Evolutionary conservation across 2,329 filamentous ascomycete species (phyloP), one percentile per base, ranked within the genome.

Genomic region (Penicillium rolfsii): DNA sequence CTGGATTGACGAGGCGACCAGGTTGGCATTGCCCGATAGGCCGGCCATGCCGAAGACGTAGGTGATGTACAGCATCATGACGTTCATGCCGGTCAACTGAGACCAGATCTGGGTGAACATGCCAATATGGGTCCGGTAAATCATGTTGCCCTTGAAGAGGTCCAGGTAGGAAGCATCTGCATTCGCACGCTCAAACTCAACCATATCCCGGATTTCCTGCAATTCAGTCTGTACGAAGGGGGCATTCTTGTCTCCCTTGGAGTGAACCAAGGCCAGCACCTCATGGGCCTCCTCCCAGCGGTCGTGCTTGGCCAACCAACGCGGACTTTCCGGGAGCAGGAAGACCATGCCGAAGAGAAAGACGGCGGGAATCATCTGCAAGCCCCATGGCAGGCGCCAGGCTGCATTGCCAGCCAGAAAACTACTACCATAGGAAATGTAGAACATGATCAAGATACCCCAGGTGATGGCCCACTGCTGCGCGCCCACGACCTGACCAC

Each of bases 401-500:
- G 86, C 83, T 5, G 83, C 80, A 0, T 82, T 74, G 3, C 85
- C 84, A 0, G 80, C 70, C 63, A 91, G 84, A 71, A 83, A 87
- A 58, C 84, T 86, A 73, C 84, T 86, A 24, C 87, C 89, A 69
- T 77, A 78, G 24, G 84, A 83, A 73, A 90, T 84, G 71, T 75
- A 88, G 78, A 89, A 89, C 85, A 89, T 89, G 76, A 89, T 87
- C 64, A 89, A 71, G 64, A 89, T 89, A 65, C 85, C 87, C 83
- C 83, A 90, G 65, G 89, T 90, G 61, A 93, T 91, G 24, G 89
- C 87, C 81, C 88, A 89, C 73, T 92, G 89, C 73, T 92, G 89
- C 46, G 86, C 84, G 55, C 88, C 87, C 16, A 93, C 88, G 36
- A 93, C 81, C 46, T 87, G 83, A 16, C 84, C 84, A 68, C 84